Evolutionary conservation across 805 yeast genomes (phyloP), one percentile per base, ranked within the genome.

Genomic region (Candida sonorensis): DNA sequence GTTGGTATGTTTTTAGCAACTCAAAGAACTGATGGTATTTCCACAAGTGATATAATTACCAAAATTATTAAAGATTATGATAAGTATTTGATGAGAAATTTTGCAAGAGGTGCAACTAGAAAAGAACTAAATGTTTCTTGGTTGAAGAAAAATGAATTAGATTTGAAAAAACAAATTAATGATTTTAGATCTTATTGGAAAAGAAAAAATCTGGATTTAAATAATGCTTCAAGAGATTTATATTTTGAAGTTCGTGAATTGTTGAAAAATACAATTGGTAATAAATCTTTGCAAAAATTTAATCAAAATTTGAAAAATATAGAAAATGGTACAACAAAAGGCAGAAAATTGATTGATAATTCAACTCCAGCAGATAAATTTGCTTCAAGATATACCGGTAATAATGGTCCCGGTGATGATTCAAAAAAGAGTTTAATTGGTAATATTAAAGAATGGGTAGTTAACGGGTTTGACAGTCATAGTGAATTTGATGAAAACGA

Each of bases 141-240:
- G 98, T 69, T 92, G 48, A 92, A 92, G 63, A 92, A 92, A 61
- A 92, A 92, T 58, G 98, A 92, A 63, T 68, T 92, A 46, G 98
- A 92, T 42, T 72, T 92, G 61, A 87, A 84, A 57, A 85, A 87
- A 47, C 95, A 88, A 53, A 81, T 92, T 40, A 75, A 66, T 40
- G 95, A 86, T 41, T 90, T 92, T 63, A 69, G 96, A 45, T 73
- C 82, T 16, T 84, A 85, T 47, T 83, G 92, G 81, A 77, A 77
- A 54, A 79, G 75, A 53, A 80, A 85, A 48, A 83, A 77, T 48
- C 69, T 66, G 37, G 75, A 70, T 50, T 57, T 77, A 44, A 80
- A 81, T 56, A 76, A 73, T 42, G 82, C 81, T 5, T 81, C 94
- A 2, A 75, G 74, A 49, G 96, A 87, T 56, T 61, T 87, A 31